These are phyloP conservation scores for Venturia oleaginea DNA, from an alignment of 2,329 filamentous ascomycete species.

Conservation along the genomic window DNA sequence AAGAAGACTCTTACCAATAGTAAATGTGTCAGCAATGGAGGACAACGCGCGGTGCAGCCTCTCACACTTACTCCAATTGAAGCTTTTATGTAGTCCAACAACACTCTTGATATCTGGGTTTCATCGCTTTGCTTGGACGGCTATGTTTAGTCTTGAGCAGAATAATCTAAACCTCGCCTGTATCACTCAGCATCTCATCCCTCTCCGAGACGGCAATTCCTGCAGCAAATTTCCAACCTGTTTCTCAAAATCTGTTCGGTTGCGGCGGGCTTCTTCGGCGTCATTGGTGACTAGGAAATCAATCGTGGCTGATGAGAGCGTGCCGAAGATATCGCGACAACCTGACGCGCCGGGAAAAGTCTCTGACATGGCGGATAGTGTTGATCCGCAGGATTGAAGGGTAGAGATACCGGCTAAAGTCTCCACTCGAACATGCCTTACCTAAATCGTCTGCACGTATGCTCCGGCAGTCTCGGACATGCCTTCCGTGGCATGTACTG, in stretches of 20 bases:
- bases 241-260: conserved; percentile 9
- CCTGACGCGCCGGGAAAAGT: conserved; percentile 25
- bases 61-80: neutral
- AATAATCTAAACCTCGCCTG: conserved; percentile 1
- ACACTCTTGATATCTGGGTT: no score
- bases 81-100: no score
- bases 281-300: conserved; percentile 11
- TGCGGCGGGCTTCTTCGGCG: neutral
- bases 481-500: no score
- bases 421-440: no score
- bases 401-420: conserved; percentile 22
- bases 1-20: neutral
- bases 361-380: conserved; percentile 26
- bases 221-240: conserved; percentile 8
- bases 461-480: no score
- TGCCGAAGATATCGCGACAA: conserved; percentile 18
- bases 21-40: neutral
- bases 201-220: neutral
- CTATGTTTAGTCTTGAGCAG: no score
- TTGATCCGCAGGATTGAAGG: conserved; percentile 24
- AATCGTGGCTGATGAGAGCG: conserved; percentile 11
- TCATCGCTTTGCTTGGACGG: no score
- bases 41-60: neutral
- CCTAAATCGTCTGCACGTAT: no score
- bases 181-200: neutral